Conservation (phyloP, 257 asterid genomes). For the Catharanthus roseus region DNA sequence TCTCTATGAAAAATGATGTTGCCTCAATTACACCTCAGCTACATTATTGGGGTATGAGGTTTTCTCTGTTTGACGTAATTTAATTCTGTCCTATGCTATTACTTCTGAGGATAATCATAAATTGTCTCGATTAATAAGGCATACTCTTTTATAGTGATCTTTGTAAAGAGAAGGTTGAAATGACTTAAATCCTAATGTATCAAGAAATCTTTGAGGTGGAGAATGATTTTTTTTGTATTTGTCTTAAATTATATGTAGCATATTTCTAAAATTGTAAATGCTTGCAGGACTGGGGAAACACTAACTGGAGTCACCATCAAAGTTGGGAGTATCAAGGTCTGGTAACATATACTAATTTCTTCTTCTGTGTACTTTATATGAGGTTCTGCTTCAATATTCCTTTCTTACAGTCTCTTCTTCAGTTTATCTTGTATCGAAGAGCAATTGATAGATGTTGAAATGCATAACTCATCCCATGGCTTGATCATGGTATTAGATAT, state of each 20-base stretch:
- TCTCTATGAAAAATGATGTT: too few species aligned
- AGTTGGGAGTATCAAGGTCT: constrained; percentile 73
- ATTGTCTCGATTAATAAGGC: too few species aligned
- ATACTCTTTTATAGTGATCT: background rate
- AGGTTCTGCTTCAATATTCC: too few species aligned
- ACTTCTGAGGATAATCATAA: background rate
- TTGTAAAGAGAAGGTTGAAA: background rate
- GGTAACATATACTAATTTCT: constrained; percentile 20
- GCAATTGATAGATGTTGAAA: background rate
- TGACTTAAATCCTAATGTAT: too few species aligned
- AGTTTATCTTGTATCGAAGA: background rate
- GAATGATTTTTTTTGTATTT: background rate
- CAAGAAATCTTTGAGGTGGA: background rate
- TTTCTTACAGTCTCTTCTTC: background rate
- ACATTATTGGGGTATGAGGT: background rate
- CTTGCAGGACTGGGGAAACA: constrained; percentile 68
- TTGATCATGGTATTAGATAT: background rate
- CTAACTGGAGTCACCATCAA: constrained; percentile 78
- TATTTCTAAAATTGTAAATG: constrained; percentile 7
- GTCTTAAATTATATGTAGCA: background rate
- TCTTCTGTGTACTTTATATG: background rate
- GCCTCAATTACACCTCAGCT: too few species aligned
- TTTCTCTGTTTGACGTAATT: background rate
- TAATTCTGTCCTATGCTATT: background rate
- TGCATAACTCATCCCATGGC: background rate